Conservation (phyloP, 345 rosid species). For the Fremontodendron californicum region DNA sequence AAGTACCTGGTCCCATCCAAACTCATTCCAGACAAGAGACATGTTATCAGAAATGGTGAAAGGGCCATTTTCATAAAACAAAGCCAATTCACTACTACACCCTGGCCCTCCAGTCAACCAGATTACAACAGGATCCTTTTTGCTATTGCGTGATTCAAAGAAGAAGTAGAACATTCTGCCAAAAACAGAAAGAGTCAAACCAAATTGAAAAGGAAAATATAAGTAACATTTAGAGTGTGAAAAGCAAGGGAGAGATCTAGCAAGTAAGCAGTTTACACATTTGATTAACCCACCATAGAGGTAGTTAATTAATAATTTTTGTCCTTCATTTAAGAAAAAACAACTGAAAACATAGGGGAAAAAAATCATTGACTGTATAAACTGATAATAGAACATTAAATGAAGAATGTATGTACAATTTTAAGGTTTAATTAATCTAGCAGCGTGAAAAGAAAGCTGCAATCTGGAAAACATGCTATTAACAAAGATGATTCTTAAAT, state of each 20-base stretch:
- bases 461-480: not conserved
- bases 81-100: constrained; percentile 94
- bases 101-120: constrained; percentile 99
- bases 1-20: constrained; percentile 90
- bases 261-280: not conserved
- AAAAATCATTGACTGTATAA: not conserved
- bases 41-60: constrained; percentile 66
- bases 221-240: not conserved
- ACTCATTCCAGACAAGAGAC: constrained; percentile 88
- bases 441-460: not conserved
- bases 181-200: constrained; percentile 19
- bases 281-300: not conserved
- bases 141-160: constrained; percentile 86
- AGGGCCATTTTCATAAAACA: constrained; percentile 99
- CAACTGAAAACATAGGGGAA: not conserved
- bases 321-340: not conserved
- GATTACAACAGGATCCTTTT: constrained; percentile 80
- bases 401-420: not conserved
- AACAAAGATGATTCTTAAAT: not conserved
- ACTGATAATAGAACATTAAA: not conserved
- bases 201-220: constrained; percentile 5
- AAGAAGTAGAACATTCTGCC: constrained; percentile 93
- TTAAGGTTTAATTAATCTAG: not conserved
- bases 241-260: not conserved
- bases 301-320: not conserved